Evolutionary conservation across 2,329 filamentous ascomycete genomes (phyloP).

Genomic region (Myriosclerotinia curreyana): DNA sequence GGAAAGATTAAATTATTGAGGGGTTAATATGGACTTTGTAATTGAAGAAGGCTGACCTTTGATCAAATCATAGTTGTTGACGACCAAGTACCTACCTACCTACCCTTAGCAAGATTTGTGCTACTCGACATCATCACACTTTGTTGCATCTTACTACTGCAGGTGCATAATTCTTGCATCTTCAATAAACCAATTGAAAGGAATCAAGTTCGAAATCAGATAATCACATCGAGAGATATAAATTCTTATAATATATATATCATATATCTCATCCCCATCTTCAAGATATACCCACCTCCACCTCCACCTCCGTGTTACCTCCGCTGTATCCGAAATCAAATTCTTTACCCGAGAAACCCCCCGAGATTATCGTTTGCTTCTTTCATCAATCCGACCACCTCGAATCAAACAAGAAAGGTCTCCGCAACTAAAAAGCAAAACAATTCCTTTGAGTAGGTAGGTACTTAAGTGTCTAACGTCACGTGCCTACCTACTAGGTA

Average conservation of each 20-base stretch:
- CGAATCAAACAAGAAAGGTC: no score
- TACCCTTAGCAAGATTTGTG: not conserved
- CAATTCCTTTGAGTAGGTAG: no score
- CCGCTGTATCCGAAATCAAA: slow-evolving; percentile 2
- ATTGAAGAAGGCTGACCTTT: slow-evolving; percentile 5
- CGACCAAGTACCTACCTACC: not conserved
- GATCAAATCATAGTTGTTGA: not conserved
- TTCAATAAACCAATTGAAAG: not conserved
- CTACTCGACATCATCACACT: not conserved
- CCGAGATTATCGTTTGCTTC: not conserved
- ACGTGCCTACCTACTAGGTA: no score
- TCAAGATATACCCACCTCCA: not conserved
- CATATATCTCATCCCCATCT: not conserved
- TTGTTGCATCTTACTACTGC: not conserved
- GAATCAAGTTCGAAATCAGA: not conserved
- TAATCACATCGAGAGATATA: not conserved
- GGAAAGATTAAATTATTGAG: not conserved
- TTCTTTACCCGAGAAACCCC: not conserved
- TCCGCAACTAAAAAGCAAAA: no score
- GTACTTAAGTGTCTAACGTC: no score
- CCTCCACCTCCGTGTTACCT: not conserved
- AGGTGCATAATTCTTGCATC: not conserved
- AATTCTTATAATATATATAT: not conserved
- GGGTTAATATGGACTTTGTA: not conserved
- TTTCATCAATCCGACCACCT: not conserved